Base-by-base conservation (phyloP, 257 asterid genomes). In the Penstemon davidsonii region DNA sequence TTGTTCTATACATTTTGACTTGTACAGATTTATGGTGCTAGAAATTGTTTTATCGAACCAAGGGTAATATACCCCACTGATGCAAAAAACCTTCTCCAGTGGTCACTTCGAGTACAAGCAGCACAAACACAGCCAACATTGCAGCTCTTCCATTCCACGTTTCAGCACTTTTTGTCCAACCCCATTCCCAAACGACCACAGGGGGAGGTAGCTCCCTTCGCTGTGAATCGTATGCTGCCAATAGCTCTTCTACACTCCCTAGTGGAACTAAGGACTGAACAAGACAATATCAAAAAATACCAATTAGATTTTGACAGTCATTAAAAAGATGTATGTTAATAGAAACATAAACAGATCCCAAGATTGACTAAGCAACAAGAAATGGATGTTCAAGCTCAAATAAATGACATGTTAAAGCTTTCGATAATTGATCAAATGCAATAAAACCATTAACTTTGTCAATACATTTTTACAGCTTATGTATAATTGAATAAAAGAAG, bases 131-230 rank as follows among this genome's bases (percentile, higher is more conserved):
- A 2, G 99, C 99, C 80, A 93, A 74, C 99, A 93, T 93, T 60
- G 99, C 99, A 40, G 94, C 96, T 78, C 99, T 87, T 68, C 99
- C 99, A 10, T 93, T 93, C 99, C 99, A 90, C 46, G 99, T 93
- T 77, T 93, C 99, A 47, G 99, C 99, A 78, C 97, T 93, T 88
- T 87, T 93, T 8, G 99, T 93, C 99, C 97, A 93, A 67, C 99
- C 99, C 99, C 99, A 93, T 75, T 93, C 82, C 99, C 99, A 93
- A 55, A 93, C 92, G 19, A 78, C 83, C 66, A 93, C 95, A 64
- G 96, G 99, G 4, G 99, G 85, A 38, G 99, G 99, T 40, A 93
- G 89, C 85, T 93, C 96, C 78, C 92, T 81, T 4, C 99, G 94
- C 77, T 93, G 97, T 59, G 97, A 88, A 78, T 93, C 99, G 41